Conservation (phyloP, 2,329 filamentous ascomycete genomes). For the Phyllosticta citribraziliensis region DNA sequence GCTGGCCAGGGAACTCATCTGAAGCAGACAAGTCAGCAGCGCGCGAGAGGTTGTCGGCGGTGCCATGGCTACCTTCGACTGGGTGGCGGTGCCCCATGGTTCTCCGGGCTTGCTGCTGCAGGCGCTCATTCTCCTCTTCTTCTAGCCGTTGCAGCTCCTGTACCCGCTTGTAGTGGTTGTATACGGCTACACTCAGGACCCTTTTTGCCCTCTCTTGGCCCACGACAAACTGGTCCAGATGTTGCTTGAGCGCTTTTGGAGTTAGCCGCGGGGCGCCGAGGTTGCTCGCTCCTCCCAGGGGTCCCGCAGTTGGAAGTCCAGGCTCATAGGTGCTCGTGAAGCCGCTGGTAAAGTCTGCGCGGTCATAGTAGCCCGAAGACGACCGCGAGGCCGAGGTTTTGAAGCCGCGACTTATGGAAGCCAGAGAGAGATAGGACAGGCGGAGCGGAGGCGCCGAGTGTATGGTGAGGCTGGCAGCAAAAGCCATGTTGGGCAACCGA, state of each 20-base stretch:
- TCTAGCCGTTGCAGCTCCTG: slow-evolving; percentile 65
- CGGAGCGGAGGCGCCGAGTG: slow-evolving; percentile 30
- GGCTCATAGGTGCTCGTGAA: slow-evolving; percentile 56
- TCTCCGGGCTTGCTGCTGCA: slow-evolving; percentile 60
- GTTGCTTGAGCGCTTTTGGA: slow-evolving; percentile 65
- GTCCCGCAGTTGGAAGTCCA: slow-evolving; percentile 50
- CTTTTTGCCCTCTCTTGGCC: slow-evolving; percentile 94
- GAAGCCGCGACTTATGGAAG: slow-evolving; percentile 23
- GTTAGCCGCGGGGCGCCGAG: slow-evolving; percentile 51
- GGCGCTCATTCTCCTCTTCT: slow-evolving; percentile 65
- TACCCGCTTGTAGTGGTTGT: slow-evolving; percentile 91
- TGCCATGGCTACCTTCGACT: slow-evolving; percentile 54
- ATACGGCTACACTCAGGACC: slow-evolving; percentile 82
- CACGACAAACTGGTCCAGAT: slow-evolving; percentile 92
- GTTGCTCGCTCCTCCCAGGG: slow-evolving; percentile 49
- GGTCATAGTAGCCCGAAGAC: slow-evolving; percentile 43
- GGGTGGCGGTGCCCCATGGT: slow-evolving; percentile 63
- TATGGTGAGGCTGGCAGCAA: slow-evolving; percentile 15
- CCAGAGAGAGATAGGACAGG: slow-evolving; percentile 29
- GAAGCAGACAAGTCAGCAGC: slow-evolving; percentile 11
- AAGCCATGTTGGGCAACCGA: background rate
- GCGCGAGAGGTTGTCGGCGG: background rate
- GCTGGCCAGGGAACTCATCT: slow-evolving; percentile 56
- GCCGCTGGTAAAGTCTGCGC: slow-evolving; percentile 52
- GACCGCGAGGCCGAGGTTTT: slow-evolving; percentile 24